Percentiles rank a stretch among this genome's conserved stretches.
Evolutionary conservation across 192 early-diverging fungal species (phyloP).

Genomic region (Dissophora ornata): DNA sequence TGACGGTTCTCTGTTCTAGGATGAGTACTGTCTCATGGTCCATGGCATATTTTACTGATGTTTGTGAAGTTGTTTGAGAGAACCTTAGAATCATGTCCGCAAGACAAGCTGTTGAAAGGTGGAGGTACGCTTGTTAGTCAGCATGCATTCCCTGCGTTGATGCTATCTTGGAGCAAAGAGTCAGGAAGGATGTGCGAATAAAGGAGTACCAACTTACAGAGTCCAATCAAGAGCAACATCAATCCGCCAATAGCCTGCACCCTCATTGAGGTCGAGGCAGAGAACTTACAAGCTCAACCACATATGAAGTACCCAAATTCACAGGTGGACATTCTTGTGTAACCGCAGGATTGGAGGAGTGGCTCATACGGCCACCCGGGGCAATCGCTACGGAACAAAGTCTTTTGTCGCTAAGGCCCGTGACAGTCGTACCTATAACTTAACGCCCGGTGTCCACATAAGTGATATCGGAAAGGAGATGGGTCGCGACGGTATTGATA

Average conservation of each 20-base stretch:
- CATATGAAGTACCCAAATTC: too few species aligned
- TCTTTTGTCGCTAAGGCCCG: conserved; percentile 89
- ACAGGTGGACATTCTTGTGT: too few species aligned
- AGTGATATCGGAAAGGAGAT: conserved; percentile 95
- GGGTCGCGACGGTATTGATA: conserved; percentile 90
- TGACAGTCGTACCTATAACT: conserved; percentile 77
- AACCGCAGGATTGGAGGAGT: conserved; percentile 96
- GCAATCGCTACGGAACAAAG: conserved; percentile 84
- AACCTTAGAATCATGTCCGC: conserved; percentile 19
- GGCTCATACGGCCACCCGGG: conserved; percentile 85
- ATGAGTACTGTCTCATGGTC: conserved; percentile 11
- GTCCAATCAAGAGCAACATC: conserved; percentile 18
- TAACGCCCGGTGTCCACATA: conserved; percentile 86
- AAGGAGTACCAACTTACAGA: too few species aligned
- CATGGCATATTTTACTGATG: neutral
- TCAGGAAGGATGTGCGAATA: too few species aligned
- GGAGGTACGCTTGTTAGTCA: too few species aligned
- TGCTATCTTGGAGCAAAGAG: too few species aligned
- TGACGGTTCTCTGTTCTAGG: conserved; percentile 24
- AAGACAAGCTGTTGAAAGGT: conserved; percentile 31
- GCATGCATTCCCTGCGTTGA: too few species aligned
- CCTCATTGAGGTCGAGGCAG: conserved; percentile 23
- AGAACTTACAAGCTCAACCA: too few species aligned
- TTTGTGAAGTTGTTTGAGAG: neutral
- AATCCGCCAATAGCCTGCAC: conserved; percentile 23